phyloP scores from a whole-genome alignment of 805 yeast species.

The Ogataea trehaloabstinens region DNA sequence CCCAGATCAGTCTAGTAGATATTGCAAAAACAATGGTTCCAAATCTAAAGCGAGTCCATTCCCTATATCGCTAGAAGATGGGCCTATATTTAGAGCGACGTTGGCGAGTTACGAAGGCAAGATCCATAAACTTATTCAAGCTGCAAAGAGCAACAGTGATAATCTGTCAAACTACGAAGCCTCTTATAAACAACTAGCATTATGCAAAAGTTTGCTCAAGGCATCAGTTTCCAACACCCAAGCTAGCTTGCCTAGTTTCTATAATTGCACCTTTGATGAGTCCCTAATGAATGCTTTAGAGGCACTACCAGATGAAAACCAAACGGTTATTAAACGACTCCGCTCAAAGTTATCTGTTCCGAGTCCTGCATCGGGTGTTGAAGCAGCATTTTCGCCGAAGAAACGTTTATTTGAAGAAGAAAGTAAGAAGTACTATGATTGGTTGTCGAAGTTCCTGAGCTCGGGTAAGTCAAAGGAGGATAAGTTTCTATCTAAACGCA shows the following conservation, averaged over 20 bases:
- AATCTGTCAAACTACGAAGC: constrained; percentile 18
- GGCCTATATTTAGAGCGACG: constrained; percentile 32
- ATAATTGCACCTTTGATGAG: constrained; percentile 15
- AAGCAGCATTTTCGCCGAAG: constrained; percentile 13
- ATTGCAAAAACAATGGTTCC: not conserved
- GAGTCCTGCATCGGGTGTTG: constrained; percentile 14
- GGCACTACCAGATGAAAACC: constrained; percentile 18
- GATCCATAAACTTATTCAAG: constrained; percentile 20
- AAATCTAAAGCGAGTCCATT: constrained; percentile 18
- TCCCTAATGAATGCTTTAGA: constrained; percentile 9
- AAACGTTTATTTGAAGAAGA: constrained; percentile 35
- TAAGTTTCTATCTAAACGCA: constrained; percentile 29
- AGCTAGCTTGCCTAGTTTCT: constrained; percentile 12
- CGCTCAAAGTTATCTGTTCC: constrained; percentile 12
- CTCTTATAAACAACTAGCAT: constrained; percentile 17
- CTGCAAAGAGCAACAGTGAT: constrained; percentile 16
- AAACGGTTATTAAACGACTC: constrained; percentile 13
- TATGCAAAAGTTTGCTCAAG: constrained; percentile 10
- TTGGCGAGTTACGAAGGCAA: constrained; percentile 26
- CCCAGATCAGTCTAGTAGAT: not conserved
- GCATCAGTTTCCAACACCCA: constrained; percentile 11
- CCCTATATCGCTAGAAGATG: constrained; percentile 36
- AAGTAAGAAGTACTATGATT: constrained; percentile 35
- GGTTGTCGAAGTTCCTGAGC: constrained; percentile 33
- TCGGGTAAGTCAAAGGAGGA: constrained; percentile 35